Percentiles rank a stretch among this genome's conserved stretches.
These are phyloP conservation scores for Lipomyces spencermartinsiae DNA, from an alignment of 805 yeast genomes.

Conservation along the genomic window DNA sequence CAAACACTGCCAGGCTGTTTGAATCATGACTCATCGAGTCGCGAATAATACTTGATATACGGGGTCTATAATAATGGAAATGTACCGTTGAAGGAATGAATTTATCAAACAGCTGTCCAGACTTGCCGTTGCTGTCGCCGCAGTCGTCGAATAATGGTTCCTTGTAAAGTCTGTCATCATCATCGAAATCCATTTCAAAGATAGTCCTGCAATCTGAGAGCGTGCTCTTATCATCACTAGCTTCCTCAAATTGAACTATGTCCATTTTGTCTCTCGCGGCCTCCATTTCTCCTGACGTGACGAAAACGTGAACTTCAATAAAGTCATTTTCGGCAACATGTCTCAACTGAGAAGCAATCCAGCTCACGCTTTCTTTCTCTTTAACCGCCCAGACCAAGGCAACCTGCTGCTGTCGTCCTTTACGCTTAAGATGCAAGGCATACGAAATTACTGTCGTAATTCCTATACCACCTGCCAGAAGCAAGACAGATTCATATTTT, in stretches of 20 bases:
- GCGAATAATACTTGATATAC: conserved; percentile 50
- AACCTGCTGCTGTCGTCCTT: conserved; percentile 8
- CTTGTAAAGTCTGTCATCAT: neutral
- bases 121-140: neutral
- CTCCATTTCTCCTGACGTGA: conserved; percentile 19
- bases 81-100: conserved; percentile 12
- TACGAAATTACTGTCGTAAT: conserved; percentile 63
- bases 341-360: conserved; percentile 22
- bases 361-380: conserved; percentile 10
- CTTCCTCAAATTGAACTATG: neutral
- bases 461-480: conserved; percentile 71
- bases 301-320: conserved; percentile 20
- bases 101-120: conserved; percentile 5
- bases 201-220: conserved; percentile 48
- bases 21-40: conserved; percentile 42
- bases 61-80: conserved; percentile 51
- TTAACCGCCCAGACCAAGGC: conserved; percentile 22
- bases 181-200: conserved; percentile 23
- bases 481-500: conserved; percentile 54
- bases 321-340: conserved; percentile 3
- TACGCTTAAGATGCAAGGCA: conserved; percentile 43
- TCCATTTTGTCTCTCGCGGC: conserved; percentile 31
- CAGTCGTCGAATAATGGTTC: neutral
- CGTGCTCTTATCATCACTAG: conserved; percentile 36
- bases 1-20: conserved; percentile 58